phyloP scores from a whole-genome alignment of 495 filamentous ascomycete species.

The Aspergillus steynii region DNA sequence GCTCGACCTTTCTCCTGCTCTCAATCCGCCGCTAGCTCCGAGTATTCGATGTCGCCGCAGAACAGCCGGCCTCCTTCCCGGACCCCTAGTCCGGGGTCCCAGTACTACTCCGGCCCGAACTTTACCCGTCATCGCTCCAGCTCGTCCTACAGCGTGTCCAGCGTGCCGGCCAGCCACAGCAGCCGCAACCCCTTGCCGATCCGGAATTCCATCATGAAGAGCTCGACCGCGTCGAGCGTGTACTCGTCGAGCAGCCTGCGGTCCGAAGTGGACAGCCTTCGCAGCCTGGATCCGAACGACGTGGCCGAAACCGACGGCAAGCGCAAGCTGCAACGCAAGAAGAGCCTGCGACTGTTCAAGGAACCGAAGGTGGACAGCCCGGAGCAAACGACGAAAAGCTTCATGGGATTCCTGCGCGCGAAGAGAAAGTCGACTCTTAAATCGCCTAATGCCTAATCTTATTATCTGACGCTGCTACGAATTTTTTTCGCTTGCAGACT shows the following conservation, averaged over 20 bases:
- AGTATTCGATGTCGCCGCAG: constrained; percentile 17
- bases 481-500: constrained; percentile 1
- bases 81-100: constrained; percentile 20
- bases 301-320: constrained; percentile 13
- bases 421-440: constrained; percentile 27
- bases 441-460: constrained; percentile 27
- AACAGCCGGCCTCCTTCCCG: constrained; percentile 28
- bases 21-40: constrained; percentile 21
- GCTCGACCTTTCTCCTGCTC: constrained; percentile 25
- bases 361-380: constrained; percentile 12
- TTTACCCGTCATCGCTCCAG: constrained; percentile 26
- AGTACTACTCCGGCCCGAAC: constrained; percentile 12
- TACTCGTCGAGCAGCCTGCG: constrained; percentile 63
- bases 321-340: constrained; percentile 19
- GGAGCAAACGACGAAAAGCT: constrained; percentile 26
- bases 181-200: constrained; percentile 29
- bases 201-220: constrained; percentile 32
- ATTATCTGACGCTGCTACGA: constrained; percentile 6
- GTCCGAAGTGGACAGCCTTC: constrained; percentile 60
- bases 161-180: constrained; percentile 9
- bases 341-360: constrained; percentile 21
- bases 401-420: constrained; percentile 40
- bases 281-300: constrained; percentile 11
- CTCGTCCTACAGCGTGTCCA: constrained; percentile 31
- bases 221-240: constrained; percentile 69